A percentile compares a stretch with the other conserved stretches of the same genome.
Evolutionary conservation across 768 basidiomycete species (phyloP).

Genomic region (Russula sp.): DNA sequence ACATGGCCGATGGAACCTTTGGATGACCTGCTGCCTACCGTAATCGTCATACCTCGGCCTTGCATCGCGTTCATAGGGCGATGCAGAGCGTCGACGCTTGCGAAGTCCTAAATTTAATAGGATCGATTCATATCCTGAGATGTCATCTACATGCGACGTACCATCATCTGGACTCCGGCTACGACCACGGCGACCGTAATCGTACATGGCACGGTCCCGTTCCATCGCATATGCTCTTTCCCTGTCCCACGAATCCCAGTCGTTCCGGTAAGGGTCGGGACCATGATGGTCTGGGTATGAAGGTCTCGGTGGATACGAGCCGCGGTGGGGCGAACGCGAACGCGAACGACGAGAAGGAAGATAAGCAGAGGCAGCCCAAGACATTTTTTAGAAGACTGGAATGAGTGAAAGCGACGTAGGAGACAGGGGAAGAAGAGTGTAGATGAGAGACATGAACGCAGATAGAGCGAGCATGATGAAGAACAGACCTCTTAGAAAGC

Average conservation of each 20-base stretch:
- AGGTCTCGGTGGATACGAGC: slow-evolving; percentile 47
- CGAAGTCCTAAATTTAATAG: slow-evolving; percentile 42
- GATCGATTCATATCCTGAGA: neutral
- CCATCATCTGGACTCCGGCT: slow-evolving; percentile 83
- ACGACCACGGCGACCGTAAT: slow-evolving; percentile 62
- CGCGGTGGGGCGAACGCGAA: slow-evolving; percentile 66
- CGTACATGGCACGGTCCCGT: slow-evolving; percentile 62
- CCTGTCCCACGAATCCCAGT: slow-evolving; percentile 70
- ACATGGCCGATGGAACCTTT: slow-evolving; percentile 17
- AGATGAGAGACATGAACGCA: slow-evolving; percentile 66
- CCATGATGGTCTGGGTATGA: slow-evolving; percentile 55
- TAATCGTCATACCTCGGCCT: slow-evolving; percentile 81
- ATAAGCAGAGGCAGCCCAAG: slow-evolving; percentile 66
- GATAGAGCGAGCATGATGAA: slow-evolving; percentile 84
- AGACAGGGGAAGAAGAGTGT: slow-evolving; percentile 44
- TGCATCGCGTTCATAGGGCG: slow-evolving; percentile 78
- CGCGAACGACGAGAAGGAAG: slow-evolving; percentile 74
- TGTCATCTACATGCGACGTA: slow-evolving; percentile 27
- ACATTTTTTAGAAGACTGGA: slow-evolving; percentile 47
- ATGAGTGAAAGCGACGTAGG: slow-evolving; percentile 47
- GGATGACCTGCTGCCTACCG: slow-evolving; percentile 42
- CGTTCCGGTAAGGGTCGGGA: slow-evolving; percentile 51
- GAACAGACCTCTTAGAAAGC: slow-evolving; percentile 82
- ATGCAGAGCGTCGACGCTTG: slow-evolving; percentile 73
- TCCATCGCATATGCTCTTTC: slow-evolving; percentile 67